These are phyloP conservation scores for Trichomonascaceae sp. DNA, from an alignment of 1,139 yeast species.

Conservation along the genomic window DNA sequence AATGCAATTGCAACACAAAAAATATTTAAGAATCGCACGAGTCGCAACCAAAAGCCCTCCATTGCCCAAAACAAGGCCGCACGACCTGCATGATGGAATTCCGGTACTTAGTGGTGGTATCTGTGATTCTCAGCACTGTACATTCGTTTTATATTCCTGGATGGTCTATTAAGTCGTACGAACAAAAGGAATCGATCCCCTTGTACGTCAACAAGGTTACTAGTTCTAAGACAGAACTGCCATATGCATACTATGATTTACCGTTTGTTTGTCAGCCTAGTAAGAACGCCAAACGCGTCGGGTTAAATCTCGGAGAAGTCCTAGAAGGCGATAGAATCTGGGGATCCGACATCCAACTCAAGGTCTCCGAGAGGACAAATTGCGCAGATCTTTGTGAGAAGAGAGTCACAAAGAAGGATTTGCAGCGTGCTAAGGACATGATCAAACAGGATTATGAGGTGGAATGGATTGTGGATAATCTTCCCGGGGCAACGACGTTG, in stretches of 20 bases:
- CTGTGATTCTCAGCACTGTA: neutral
- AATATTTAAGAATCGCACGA: too few relatives aligned
- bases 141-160: constrained; percentile 14
- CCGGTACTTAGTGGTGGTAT: neutral
- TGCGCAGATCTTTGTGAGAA: constrained; percentile 68
- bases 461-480: constrained; percentile 78
- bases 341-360: constrained; percentile 62
- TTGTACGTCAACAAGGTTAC: constrained; percentile 72
- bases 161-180: constrained; percentile 30
- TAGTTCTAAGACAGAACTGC: constrained; percentile 70
- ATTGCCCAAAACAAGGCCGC: too few relatives aligned
- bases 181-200: constrained; percentile 57
- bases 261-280: constrained; percentile 79
- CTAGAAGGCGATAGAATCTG: constrained; percentile 75
- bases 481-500: constrained; percentile 88
- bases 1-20: too few relatives aligned
- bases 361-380: constrained; percentile 55
- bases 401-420: constrained; percentile 44
- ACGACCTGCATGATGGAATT: neutral
- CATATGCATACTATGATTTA: constrained; percentile 68
- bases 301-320: constrained; percentile 69
- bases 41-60: too few relatives aligned
- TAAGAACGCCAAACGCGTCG: constrained; percentile 39
- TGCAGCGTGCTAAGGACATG: constrained; percentile 53
- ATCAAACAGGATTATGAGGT: constrained; percentile 67